These are phyloP conservation scores for Neonectria coccinea DNA, from an alignment of 2,329 filamentous ascomycete species.

Conservation along the genomic window DNA sequence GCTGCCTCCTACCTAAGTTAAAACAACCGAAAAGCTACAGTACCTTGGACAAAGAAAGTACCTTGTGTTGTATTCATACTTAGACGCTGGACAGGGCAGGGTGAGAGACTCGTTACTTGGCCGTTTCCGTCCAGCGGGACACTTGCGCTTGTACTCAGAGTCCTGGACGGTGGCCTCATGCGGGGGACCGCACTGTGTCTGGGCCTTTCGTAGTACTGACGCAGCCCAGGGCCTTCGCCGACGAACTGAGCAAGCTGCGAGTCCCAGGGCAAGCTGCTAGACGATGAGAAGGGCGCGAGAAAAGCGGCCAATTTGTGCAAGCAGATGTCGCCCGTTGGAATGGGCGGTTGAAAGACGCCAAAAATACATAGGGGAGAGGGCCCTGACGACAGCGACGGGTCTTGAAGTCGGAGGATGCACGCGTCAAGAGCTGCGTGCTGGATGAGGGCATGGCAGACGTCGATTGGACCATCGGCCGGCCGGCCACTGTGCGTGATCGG, in stretches of 20 bases:
- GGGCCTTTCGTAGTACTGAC: conserved; percentile 27
- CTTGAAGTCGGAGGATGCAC: conserved; percentile 4
- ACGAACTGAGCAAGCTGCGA: conserved; percentile 10
- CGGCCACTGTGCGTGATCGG: conserved; percentile 39
- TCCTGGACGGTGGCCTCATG: conserved; percentile 43
- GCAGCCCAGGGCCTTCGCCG: conserved; percentile 19
- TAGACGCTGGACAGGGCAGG: conserved; percentile 10
- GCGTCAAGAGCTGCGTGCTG: conserved; percentile 9
- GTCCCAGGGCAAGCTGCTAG: conserved; percentile 20
- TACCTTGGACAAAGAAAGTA: too few species aligned
- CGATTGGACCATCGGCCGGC: conserved; percentile 26
- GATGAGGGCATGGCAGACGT: neutral
- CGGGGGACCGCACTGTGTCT: conserved; percentile 45
- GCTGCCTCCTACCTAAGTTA: neutral
- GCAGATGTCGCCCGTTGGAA: neutral
- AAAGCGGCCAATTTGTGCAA: conserved; percentile 38
- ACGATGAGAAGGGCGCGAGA: conserved; percentile 12
- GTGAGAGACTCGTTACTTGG: conserved; percentile 27
- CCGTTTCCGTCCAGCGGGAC: conserved; percentile 32
- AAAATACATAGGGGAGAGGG: conserved; percentile 18
- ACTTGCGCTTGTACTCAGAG: conserved; percentile 20
- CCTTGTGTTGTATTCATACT: neutral
- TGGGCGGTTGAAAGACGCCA: neutral
- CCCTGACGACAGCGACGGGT: conserved; percentile 7
- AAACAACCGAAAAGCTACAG: conserved; percentile 8